Evolutionary conservation across 2,329 filamentous ascomycete species (phyloP), one percentile per base, ranked within the genome.

Genomic region (Exutisphaerella laricina): DNA sequence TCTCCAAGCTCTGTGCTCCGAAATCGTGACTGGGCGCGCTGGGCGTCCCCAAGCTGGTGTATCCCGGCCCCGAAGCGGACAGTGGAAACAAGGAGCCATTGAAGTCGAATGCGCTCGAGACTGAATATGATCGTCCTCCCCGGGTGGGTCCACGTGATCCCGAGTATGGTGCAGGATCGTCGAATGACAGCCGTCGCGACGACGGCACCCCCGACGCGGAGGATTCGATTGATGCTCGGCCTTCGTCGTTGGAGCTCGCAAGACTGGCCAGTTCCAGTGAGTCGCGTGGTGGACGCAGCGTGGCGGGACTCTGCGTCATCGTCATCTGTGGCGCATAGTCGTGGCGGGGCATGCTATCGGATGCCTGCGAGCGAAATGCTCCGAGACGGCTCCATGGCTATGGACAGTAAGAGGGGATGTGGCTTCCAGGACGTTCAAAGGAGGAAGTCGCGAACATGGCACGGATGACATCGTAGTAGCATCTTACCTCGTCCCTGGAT

Each of bases 251-350:
- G 26, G 85, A 89, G 49, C 88, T 94, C 47, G 90, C 92, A 51
- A 98, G 80, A 40, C 89, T 96, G 48, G 89, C 92, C 45, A 98
- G 84, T 72, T 98, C 92, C 60, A 98, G 80, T 34, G 90, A 97
- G 74, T 98, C 92, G 70, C 92, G 86, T 49, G 79, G 70, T 9
- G 70, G 49, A 12, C 46, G 46, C 35, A 49, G 43, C 40, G 49
- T 43, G 28, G 23, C 23, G n/a, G n/a, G n/a, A n/a, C n/a, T n/a
- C 23, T 6, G 6, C 6, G 23, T 26, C 6, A 12, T 7, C 6
- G 33, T 41, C 43, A 46, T 46, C 8, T 28, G 41, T 18, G 33
- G 31, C 25, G 33, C 33, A 35, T 35, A 12, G 8, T 35, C 16
- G 33, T 5, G 5, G 33, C 3, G 33, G 14, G 37, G 26, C 26